Base-by-base conservation (phyloP, 352 stramenopile genomes). In the Phytophthora vignae region DNA sequence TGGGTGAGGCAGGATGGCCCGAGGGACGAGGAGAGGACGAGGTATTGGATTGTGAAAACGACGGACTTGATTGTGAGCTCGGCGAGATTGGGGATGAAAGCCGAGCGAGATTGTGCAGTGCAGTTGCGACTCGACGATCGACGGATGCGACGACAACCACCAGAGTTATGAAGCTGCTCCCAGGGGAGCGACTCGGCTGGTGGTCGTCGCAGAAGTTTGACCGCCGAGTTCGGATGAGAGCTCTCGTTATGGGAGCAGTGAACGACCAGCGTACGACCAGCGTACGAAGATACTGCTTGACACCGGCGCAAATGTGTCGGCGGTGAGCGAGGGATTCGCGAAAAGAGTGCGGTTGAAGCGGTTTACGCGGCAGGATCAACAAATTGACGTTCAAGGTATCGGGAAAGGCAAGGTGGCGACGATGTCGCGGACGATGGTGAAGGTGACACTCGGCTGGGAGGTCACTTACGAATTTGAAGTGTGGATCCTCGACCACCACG, bases 381-480 rank as follows among this genome's bases (percentile, higher is more conserved):
- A 33, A 10, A 44, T 44, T 17, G 10, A 15, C 38, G 38, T 44
- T 17, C 38, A 44, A 17, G 38, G 38, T 44, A 44, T 44, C 4
- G 38, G 38, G 1, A 44, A 44, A n/a, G 10, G 38, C 11, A 17
- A 44, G 10, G 38, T 44, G 38, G 11, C 14, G 14, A 44, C 10
- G 38, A 33, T 33, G 29, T 33, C 29, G 7, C 29, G 29, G 5
- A 33, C 60, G 2, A 9, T 67, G 31, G 22, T n/a, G n/a, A n/a
- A n/a, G n/a, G n/a, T n/a, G 59, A 33, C 29, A 33, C 29, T 33
- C 29, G 29, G 29, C 7, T 33, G 29, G 29, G 29, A 33, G 1
- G 27, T 31, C 27, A 31, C 15, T 19, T 54, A 63, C 11, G 56
- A 63, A 4, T 63, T 63, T 54, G 56, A 63, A 15, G 36, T 63